A percentile compares a stretch with the other conserved stretches of the same genome.
Evolutionary conservation across 108 stramenopile genomes (phyloP).

Genomic region (Pseudonitzschia delicatissima): DNA sequence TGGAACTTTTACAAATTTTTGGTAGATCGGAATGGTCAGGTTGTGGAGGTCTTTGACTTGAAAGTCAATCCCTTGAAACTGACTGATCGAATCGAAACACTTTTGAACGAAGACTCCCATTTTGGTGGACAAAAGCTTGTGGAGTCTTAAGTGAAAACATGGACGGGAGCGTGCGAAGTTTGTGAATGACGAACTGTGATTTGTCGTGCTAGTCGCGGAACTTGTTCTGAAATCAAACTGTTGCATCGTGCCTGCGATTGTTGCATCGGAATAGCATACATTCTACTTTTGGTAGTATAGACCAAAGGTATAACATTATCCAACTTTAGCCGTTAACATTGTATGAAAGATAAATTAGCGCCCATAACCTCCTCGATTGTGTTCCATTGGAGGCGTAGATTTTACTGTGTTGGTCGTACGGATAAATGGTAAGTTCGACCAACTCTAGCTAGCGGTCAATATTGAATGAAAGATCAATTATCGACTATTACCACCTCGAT

Average conservation of each 20-base stretch:
- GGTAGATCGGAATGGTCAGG: constrained; percentile 60
- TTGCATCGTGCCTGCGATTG: neutral
- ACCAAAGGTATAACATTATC: no score
- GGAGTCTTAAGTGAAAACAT: neutral
- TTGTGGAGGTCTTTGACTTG: constrained; percentile 59
- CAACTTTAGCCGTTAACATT: no score
- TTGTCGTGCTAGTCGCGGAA: neutral
- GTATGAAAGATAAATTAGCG: no score
- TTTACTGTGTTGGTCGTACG: no score
- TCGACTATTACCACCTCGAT: no score
- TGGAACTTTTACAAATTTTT: constrained; percentile 85
- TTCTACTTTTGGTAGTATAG: no score
- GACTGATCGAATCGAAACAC: constrained; percentile 53
- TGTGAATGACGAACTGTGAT: neutral
- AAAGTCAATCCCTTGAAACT: constrained; percentile 50
- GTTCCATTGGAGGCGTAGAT: no score
- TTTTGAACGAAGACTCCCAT: constrained; percentile 35
- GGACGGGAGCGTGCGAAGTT: neutral
- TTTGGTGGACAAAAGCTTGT: constrained; percentile 10
- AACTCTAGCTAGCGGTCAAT: no score
- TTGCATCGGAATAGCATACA: neutral
- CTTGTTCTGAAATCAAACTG: neutral
- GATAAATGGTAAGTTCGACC: no score
- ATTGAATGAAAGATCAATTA: no score
- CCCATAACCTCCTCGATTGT: no score